Conservation (phyloP, 495 filamentous ascomycete genomes). For the Penicillium pancosmium region DNA sequence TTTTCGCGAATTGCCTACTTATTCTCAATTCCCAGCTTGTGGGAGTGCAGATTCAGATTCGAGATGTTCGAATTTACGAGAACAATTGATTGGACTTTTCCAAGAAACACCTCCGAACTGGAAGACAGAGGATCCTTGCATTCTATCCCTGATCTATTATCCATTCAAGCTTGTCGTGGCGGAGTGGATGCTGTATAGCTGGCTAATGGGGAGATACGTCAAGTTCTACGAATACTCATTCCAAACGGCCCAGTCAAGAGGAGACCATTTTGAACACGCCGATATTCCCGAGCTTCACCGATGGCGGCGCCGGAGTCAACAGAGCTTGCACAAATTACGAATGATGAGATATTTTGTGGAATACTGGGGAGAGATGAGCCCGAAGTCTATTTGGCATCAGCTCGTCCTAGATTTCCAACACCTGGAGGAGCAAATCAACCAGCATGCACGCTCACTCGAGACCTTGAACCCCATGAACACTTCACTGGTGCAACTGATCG, state of each 20-base stretch:
- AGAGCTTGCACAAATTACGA: constrained; percentile 2
- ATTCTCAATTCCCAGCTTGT: no score
- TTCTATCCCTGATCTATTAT: not conserved
- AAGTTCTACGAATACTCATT: not conserved
- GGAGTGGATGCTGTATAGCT: not conserved
- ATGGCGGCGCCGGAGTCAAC: not conserved
- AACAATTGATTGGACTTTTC: not conserved
- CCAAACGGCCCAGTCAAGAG: not conserved
- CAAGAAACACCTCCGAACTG: not conserved
- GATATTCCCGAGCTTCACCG: not conserved
- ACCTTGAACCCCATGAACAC: not conserved
- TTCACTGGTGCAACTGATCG: not conserved
- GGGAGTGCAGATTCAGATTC: not conserved
- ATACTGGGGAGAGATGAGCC: not conserved
- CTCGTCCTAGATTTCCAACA: not conserved
- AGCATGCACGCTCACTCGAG: not conserved
- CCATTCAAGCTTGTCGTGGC: not conserved
- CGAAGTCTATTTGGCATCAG: not conserved
- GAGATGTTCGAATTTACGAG: not conserved
- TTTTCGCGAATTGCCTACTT: no score
- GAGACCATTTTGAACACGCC: not conserved
- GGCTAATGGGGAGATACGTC: not conserved
- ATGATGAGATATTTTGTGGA: not conserved
- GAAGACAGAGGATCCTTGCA: not conserved
- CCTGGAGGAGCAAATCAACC: not conserved